These are phyloP conservation scores for Penicillium arizonense DNA, from an alignment of 495 filamentous ascomycete species.

Conservation along the genomic window DNA sequence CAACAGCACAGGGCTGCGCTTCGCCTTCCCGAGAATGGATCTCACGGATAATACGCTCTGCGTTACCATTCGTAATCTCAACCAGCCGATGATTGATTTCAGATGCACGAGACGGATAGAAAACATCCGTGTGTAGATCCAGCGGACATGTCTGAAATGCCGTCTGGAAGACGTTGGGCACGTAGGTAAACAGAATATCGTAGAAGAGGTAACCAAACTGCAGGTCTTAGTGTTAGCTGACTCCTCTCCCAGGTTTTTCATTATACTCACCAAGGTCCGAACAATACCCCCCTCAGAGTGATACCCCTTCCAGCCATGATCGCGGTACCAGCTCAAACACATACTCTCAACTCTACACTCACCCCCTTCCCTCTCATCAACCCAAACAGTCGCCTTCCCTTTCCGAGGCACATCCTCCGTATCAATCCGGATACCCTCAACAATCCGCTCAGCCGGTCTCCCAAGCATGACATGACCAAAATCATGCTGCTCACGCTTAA, in stretches of 20 bases:
- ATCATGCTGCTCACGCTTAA: constrained; percentile 85
- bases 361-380: constrained; percentile 67
- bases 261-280: constrained; percentile 62
- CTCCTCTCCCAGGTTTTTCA: background rate
- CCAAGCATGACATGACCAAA: constrained; percentile 79
- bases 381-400: constrained; percentile 80
- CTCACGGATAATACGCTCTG: constrained; percentile 60
- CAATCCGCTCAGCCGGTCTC: constrained; percentile 69
- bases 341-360: constrained; percentile 88
- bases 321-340: constrained; percentile 84
- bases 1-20: constrained; percentile 77
- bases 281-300: constrained; percentile 90
- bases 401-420: constrained; percentile 39
- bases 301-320: constrained; percentile 88
- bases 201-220: constrained; percentile 86
- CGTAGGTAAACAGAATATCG: constrained; percentile 89
- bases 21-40: constrained; percentile 65
- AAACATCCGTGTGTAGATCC: constrained; percentile 90
- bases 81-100: constrained; percentile 89
- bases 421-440: constrained; percentile 75
- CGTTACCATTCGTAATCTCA: constrained; percentile 76
- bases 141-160: constrained; percentile 90
- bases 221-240: background rate
- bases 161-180: constrained; percentile 97
- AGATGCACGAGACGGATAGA: constrained; percentile 78